Conservation (phyloP, 352 stramenopile genomes). For the Elongisporangium undulatum region DNA sequence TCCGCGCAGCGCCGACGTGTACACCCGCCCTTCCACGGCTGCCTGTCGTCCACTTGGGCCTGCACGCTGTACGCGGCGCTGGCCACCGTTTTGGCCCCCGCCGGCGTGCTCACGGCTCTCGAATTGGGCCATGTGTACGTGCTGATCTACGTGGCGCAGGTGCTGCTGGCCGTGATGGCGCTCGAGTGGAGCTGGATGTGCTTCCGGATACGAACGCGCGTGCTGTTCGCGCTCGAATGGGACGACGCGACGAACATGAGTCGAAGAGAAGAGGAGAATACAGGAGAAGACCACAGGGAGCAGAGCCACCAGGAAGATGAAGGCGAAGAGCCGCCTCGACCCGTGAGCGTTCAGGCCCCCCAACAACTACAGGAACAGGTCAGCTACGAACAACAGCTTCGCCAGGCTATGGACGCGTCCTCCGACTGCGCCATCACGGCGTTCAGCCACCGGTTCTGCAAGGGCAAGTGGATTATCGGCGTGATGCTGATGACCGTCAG, state of each 20-base stretch:
- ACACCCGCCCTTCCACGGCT: constrained; percentile 20
- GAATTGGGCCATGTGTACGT: constrained; percentile 30
- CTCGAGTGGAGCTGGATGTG: constrained; percentile 50
- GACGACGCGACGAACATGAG: neutral
- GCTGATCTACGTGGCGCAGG: constrained; percentile 34
- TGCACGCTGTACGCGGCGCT: constrained; percentile 22
- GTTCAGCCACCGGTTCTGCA: constrained; percentile 20
- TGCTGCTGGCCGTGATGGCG: constrained; percentile 28
- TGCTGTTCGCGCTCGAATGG: constrained; percentile 27
- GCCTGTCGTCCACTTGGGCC: constrained; percentile 8
- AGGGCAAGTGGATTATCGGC: constrained; percentile 21
- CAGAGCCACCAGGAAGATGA: too few species aligned
- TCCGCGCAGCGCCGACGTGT: neutral
- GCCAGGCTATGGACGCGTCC: neutral
- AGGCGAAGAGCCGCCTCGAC: neutral
- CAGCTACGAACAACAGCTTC: neutral
- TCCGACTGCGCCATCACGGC: constrained; percentile 19
- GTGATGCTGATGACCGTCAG: constrained; percentile 20
- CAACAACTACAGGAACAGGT: neutral
- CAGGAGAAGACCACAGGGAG: constrained; percentile 10
- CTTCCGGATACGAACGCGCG: constrained; percentile 38
- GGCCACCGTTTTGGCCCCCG: constrained; percentile 23
- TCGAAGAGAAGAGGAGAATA: constrained; percentile 1
- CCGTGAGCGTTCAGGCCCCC: neutral
- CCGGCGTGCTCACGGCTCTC: constrained; percentile 25